Evolutionary conservation across 2,329 filamentous ascomycete genomes (phyloP), one percentile per base, ranked within the genome.

Genomic region (Rhinocladiella similis): DNA sequence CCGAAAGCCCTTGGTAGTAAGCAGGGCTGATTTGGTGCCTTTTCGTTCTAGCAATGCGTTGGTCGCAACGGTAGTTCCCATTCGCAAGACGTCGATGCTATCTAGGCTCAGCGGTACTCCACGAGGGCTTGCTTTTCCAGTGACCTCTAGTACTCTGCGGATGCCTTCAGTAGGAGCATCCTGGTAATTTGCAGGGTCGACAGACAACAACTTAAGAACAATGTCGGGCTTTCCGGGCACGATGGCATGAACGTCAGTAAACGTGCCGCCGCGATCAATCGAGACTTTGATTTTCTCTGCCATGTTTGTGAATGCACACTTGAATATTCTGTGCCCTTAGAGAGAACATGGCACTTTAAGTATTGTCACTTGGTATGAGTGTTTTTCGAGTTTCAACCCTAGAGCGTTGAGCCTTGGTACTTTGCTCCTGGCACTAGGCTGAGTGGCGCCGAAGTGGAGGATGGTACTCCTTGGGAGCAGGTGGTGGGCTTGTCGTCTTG

Each of bases 61-160:
- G 1, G 91, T 96, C 10, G 91, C 91, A 12, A 96, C 91, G 0
- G 91, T 96, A 2, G 91, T 96, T 43, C 91, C 91, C 90, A 95
- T 96, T 53, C 90, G 86, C 68, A 95, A 94, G n/a, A 13, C 48
- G 57, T 63, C 63, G n/a, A 65, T 59, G 3, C 47, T 18, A 5
- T 57, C 49, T 4, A 63, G 54, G 27, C 62, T 58, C 20, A 66
- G 27, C 36, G 52, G 51, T 7, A 49, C 47, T 3, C 58, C 41
- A 12, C 16, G 41, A 43, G 41, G 41, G 16, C 16, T 43, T 7
- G 41, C 10, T 22, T 22, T 43, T 9, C 41, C 41, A 7, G 41
- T 22, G 6, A n/a, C 18, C 18, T 43, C 41, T 13, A 43, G 41
- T 6, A 43, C 59, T 5, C 63, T 50, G 1, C 63, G 57, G 20